phyloP scores from a whole-genome alignment of 306 rosid genomes.

The Dryas drummondii region DNA sequence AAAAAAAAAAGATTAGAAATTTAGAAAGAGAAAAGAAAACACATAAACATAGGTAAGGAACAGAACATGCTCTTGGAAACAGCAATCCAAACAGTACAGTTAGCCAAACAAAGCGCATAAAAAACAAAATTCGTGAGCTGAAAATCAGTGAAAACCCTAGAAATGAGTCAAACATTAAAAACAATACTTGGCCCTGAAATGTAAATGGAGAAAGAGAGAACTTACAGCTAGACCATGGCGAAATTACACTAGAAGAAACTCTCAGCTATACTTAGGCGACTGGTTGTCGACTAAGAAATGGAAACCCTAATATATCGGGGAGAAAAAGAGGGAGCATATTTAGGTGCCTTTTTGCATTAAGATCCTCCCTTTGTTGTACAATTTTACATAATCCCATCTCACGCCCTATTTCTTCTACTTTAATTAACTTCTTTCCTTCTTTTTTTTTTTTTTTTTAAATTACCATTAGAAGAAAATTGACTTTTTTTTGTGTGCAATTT shows the following conservation, averaged over 20 bases:
- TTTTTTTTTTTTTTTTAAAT: background rate
- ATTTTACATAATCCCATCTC: constrained; percentile 1
- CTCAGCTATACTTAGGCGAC: constrained; percentile 3
- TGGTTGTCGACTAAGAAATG: constrained; percentile 20
- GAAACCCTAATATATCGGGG: constrained; percentile 38
- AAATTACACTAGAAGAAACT: constrained; percentile 6
- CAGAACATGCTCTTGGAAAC: background rate
- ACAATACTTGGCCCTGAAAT: background rate
- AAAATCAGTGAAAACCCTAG: constrained; percentile 13
- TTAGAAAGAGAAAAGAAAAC: background rate
- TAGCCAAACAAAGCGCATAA: background rate
- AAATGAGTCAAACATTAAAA: background rate
- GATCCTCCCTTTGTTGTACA: constrained; percentile 20
- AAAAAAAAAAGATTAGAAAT: background rate
- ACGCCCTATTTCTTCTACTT: background rate
- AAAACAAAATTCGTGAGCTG: background rate
- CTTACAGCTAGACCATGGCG: constrained; percentile 23
- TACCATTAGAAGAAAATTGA: background rate
- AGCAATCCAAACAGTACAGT: background rate
- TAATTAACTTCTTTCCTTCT: background rate
- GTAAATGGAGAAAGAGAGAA: background rate
- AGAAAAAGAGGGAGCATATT: constrained; percentile 18
- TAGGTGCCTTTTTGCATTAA: constrained; percentile 24
- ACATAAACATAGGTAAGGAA: background rate
- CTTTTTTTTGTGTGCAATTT: background rate